Percentiles rank a stretch among this genome's conserved stretches.
Evolutionary conservation across 805 yeast genomes (phyloP).

Genomic region (Myxozyma melibiosi): DNA sequence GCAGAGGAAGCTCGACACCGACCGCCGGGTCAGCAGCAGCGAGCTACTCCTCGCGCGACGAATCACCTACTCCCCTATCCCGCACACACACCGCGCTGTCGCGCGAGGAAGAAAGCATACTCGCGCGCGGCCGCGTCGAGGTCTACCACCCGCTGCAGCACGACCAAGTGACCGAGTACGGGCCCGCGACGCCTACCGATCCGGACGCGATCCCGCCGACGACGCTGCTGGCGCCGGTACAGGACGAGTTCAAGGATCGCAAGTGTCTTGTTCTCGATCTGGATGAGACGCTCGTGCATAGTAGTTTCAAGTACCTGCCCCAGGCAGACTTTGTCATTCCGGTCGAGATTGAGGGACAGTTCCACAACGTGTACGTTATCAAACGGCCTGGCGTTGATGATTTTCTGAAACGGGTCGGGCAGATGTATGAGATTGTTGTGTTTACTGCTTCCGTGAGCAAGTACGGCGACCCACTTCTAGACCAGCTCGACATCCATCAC

Average conservation of each 20-base stretch:
- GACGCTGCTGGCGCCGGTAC: conserved; percentile 58
- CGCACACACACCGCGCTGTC: neutral
- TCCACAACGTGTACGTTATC: conserved; percentile 92
- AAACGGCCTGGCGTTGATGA: conserved; percentile 98
- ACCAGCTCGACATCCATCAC: conserved; percentile 75
- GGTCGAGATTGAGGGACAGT: conserved; percentile 90
- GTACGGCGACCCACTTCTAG: conserved; percentile 93
- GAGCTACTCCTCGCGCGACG: neutral
- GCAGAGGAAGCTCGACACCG: neutral
- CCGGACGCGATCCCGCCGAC: conserved; percentile 3
- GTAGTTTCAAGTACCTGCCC: conserved; percentile 86
- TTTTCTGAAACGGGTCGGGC: conserved; percentile 78
- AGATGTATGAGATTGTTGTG: conserved; percentile 90
- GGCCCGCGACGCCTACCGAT: conserved; percentile 8
- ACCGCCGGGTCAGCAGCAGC: neutral
- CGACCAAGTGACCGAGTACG: conserved; percentile 29
- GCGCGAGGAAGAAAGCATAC: conserved; percentile 20
- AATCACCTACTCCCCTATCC: neutral
- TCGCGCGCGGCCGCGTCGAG: conserved; percentile 29
- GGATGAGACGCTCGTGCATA: conserved; percentile 95
- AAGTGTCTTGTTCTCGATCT: conserved; percentile 90
- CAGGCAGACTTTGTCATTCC: conserved; percentile 97
- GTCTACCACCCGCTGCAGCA: conserved; percentile 28
- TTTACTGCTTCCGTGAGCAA: conserved; percentile 95
- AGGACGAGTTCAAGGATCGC: conserved; percentile 54